Base-by-base conservation (phyloP, 2,329 filamentous ascomycete genomes). In the Exophiala spinifera region DNA sequence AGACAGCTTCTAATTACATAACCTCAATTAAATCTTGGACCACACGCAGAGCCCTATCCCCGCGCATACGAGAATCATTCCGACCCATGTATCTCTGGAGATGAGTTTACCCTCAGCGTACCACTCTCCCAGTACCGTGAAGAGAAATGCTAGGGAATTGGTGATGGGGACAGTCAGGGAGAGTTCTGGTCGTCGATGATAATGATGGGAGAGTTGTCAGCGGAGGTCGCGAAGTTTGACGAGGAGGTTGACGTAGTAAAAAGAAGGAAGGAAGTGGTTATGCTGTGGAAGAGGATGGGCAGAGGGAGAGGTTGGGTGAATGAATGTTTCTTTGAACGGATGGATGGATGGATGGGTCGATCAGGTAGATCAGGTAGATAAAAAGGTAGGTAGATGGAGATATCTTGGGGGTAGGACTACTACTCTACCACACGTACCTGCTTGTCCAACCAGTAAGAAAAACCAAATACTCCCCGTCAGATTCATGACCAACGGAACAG, bases 391-490 rank as follows among this genome's bases (percentile, higher is more conserved):
- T 25, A 7, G 23, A 25, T 4, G 3, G 23, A 7, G 23, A 25
- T 25, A 25, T 25, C n/a, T n/a, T n/a, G n/a, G n/a, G n/a, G n/a
- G n/a, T n/a, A n/a, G n/a, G n/a, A n/a, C n/a, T n/a, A n/a, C n/a
- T n/a, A n/a, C n/a, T n/a, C n/a, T n/a, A n/a, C n/a, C 7, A 61
- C 55, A 80, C 87, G 64, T 72, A 95, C 91, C 91, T 65, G 91
- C 91, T 70, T 94, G 84, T 5, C 92, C 92, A 72, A 97, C 92
- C 61, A 97, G 76, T 63, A 97, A 73, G 65, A 97, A 97, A 73
- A 97, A 97, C 92, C 92, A 97, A 51, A 96, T 80, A 67, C 90
- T 95, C 25, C 92, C 92, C 2, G 92, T 96, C 49, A 97, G 74
- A 69, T 97, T 97, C 55, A 96, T 73, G 49, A 96, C 73, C 63